Conservation (phyloP, 768 basidiomycete genomes). For the Tulasnella sp. region DNA sequence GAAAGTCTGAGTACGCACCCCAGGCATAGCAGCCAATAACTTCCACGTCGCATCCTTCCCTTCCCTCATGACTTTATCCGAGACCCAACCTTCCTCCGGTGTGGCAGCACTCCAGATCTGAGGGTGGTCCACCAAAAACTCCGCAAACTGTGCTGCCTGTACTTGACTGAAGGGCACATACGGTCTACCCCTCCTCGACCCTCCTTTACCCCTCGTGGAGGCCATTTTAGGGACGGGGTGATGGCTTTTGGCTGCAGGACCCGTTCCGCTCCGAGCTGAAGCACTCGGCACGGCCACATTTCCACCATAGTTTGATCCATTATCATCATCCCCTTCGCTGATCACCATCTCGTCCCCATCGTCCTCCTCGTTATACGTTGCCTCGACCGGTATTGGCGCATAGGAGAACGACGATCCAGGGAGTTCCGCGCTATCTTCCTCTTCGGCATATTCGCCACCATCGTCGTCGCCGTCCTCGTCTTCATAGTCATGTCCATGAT, state of each 20-base stretch:
- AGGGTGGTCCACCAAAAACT: slow-evolving; percentile 1
- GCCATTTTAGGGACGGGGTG: too few species aligned
- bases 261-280: too few species aligned
- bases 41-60: slow-evolving; percentile 10
- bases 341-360: slow-evolving; percentile 5
- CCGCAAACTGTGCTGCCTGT: neutral
- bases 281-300: too few species aligned
- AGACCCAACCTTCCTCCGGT: neutral
- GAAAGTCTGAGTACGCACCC: too few species aligned
- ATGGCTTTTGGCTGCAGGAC: too few species aligned
- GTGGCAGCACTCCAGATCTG: slow-evolving; percentile 4
- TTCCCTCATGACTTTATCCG: neutral
- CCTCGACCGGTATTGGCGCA: too few species aligned
- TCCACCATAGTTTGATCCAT: too few species aligned
- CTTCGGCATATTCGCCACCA: neutral
- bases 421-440: neutral
- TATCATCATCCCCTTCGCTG: neutral
- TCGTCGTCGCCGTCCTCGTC: neutral
- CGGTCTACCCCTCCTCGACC: neutral
- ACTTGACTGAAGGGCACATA: slow-evolving; percentile 5
- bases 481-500: neutral
- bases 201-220: neutral
- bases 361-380: neutral
- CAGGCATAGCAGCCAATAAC: neutral
- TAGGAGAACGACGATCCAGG: neutral